Conservation (phyloP, 306 rosid species). For the Herpetospermum pedunculosum region DNA sequence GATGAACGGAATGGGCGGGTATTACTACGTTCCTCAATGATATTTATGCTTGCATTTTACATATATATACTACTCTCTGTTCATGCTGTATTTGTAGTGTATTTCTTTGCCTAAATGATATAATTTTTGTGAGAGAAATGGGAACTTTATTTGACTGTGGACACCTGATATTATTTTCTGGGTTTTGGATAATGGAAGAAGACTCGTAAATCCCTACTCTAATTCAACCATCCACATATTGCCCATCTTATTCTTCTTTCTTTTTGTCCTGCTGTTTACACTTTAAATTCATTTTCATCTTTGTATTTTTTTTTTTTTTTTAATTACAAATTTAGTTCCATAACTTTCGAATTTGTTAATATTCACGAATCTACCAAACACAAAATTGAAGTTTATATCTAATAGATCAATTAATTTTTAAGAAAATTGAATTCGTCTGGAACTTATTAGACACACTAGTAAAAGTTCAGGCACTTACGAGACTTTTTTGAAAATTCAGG, state of each 20-base stretch:
- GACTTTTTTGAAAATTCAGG: too few species aligned
- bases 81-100: constrained; percentile 31
- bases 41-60: constrained; percentile 11
- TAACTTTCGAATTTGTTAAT: too few species aligned
- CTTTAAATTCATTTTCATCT: too few species aligned
- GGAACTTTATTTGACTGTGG: constrained; percentile 9
- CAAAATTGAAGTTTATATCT: too few species aligned
- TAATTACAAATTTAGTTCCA: too few species aligned
- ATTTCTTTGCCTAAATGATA: constrained; percentile 25
- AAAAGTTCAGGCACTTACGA: too few species aligned
- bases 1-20: constrained; percentile 75
- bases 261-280: too few species aligned
- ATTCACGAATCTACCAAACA: too few species aligned
- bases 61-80: constrained; percentile 13
- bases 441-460: too few species aligned
- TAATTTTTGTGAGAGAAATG: constrained; percentile 25
- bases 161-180: constrained; percentile 2
- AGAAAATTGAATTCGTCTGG: too few species aligned
- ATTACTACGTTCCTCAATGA: constrained; percentile 70
- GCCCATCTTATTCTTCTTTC: not conserved
- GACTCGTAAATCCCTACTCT: not conserved
- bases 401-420: too few species aligned
- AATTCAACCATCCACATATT: not conserved
- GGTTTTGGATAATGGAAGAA: not conserved
- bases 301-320: too few species aligned